phyloP scores from a whole-genome alignment of 2,329 filamentous ascomycete species.

The Phoma sp. region DNA sequence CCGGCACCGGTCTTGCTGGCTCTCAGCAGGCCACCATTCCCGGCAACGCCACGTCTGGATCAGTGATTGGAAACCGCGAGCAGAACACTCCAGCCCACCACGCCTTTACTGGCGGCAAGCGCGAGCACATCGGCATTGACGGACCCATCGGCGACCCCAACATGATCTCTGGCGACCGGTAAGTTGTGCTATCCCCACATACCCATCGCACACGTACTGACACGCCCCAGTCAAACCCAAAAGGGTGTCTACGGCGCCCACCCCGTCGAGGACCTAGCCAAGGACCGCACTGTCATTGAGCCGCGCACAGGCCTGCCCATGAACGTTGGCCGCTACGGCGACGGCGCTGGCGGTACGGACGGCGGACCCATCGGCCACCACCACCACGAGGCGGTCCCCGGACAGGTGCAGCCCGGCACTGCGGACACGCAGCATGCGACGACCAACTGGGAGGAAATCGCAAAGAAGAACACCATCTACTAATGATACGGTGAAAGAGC shows the following conservation, averaged over 20 bases:
- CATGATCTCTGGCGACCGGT: constrained; percentile 38
- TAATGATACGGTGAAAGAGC: not conserved
- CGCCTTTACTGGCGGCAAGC: constrained; percentile 19
- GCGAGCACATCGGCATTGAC: constrained; percentile 39
- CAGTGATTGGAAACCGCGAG: not conserved
- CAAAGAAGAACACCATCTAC: constrained; percentile 38
- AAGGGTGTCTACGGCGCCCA: constrained; percentile 31
- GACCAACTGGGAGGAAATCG: constrained; percentile 34
- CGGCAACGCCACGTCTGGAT: constrained; percentile 2
- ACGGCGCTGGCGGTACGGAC: constrained; percentile 48
- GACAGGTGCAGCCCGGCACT: not conserved
- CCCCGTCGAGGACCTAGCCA: constrained; percentile 22
- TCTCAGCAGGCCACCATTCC: constrained; percentile 9
- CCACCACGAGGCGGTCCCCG: not conserved
- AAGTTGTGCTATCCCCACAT: constrained; percentile 15
- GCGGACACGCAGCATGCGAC: constrained; percentile 22
- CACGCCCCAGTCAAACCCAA: constrained; percentile 21
- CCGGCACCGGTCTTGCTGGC: constrained; percentile 4
- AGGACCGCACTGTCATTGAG: constrained; percentile 40
- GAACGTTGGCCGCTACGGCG: constrained; percentile 49
- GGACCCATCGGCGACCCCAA: constrained; percentile 37
- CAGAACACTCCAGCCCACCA: constrained; percentile 8
- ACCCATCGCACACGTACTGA: constrained; percentile 4
- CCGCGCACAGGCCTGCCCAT: constrained; percentile 51
- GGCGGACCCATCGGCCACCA: constrained; percentile 35